Percentiles rank a stretch among this genome's conserved stretches.
phyloP scores from a whole-genome alignment of 2,329 filamentous ascomycete species.

The Ophiostoma sp. region DNA sequence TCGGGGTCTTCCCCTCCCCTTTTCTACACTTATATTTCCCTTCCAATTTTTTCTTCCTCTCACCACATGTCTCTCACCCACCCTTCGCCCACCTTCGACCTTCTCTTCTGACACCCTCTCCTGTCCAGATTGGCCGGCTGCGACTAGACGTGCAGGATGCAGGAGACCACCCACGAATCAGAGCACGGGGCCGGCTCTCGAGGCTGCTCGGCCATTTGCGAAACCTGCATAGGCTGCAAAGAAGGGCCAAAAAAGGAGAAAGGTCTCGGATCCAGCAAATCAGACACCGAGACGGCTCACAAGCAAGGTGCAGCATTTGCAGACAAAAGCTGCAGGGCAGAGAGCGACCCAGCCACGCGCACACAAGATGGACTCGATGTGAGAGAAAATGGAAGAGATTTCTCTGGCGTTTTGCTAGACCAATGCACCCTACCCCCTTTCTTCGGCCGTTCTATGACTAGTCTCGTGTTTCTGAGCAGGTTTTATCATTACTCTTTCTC shows the following conservation, averaged over 20 bases:
- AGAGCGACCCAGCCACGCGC: constrained; percentile 2
- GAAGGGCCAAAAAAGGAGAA: neutral
- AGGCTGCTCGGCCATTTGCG: constrained; percentile 25
- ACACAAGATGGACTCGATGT: neutral
- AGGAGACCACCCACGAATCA: constrained; percentile 24
- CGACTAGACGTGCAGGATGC: constrained; percentile 26
- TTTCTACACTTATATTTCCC: neutral
- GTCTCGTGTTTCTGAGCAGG: neutral
- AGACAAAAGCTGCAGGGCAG: neutral
- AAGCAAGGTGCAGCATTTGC: neutral
- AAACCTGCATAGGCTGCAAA: constrained; percentile 25
- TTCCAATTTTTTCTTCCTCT: neutral
- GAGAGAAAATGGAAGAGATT: neutral
- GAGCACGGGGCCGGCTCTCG: constrained; percentile 21
- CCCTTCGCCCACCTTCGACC: neutral
- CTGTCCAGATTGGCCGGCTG: constrained; percentile 21
- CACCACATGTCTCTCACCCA: constrained; percentile 19
- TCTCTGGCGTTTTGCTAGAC: neutral
- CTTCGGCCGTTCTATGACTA: neutral
- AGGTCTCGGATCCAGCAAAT: constrained; percentile 15
- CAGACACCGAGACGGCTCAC: constrained; percentile 10
- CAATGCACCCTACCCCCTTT: neutral
- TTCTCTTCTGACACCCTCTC: constrained; percentile 20
- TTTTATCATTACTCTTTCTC: neutral
- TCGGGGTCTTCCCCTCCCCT: neutral